Evolutionary conservation across 306 rosid genomes (phyloP), one percentile per base, ranked within the genome.

Genomic region (Quercus wislizeni): DNA sequence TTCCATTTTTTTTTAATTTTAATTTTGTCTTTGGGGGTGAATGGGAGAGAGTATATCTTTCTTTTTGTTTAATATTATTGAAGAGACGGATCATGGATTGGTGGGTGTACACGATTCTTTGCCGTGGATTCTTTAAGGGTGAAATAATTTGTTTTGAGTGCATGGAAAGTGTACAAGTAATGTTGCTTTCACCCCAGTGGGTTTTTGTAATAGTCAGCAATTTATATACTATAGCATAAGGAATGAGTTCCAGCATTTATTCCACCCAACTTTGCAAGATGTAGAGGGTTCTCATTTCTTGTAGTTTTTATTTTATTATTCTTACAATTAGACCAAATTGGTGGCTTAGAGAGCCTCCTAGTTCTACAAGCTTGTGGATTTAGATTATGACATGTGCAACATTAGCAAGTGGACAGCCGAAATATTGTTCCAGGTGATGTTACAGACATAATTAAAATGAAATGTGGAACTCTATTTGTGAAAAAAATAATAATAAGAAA

Each of bases 181-280:
- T 41, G 92, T 89, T 83, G 83, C 84, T 84, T 75, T 90, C 81
- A 10, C 73, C 76, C 49, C 76, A 35, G 19, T 68, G 74, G 80
- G 74, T 61, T 80, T 70, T 67, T 21, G 41, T 73, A 67, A 71
- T 38, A 78, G 85, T 74, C 81, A 80, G 81, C 57, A 79, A 80
- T 85, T 49, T 56, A 71, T 56, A 71, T 72, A 73, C 25, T 28
- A 35, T 46, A 79, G 90, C 83, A 91, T 89, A 81, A 82, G 84
- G 94, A 89, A 90, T 84, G 85, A 83, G 85, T 74, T 81, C 84
- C 94, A 73, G 80, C 87, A 75, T 80, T 77, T 79, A 74, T 79
- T 87, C 90, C 88, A 79, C 83, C 76, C 80, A 75, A 59, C 77
- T 56, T 59, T 31, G 51, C 83, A 78, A 81, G 55, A 71, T 75